Evolutionary conservation across 768 basidiomycete species (phyloP).

Genomic region (Coprinopsis cinerea): DNA sequence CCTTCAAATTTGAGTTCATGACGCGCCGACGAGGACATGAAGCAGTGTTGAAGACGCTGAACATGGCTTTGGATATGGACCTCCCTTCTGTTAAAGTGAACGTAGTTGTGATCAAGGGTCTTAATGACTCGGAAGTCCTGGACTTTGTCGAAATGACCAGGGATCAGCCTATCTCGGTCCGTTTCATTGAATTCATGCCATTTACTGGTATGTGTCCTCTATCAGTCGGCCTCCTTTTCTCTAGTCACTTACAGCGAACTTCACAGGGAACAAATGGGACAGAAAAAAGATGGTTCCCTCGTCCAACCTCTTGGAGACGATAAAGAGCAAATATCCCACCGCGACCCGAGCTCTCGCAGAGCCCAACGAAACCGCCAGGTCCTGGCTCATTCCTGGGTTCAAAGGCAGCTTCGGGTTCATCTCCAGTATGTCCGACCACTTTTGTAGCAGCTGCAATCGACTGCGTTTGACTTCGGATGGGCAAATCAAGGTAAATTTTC

Average conservation of each 20-base stretch:
- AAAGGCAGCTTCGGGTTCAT: conserved; percentile 79
- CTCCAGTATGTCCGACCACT: conserved; percentile 91
- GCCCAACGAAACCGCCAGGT: conserved; percentile 75
- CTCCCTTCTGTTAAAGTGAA: conserved; percentile 73
- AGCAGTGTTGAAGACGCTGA: conserved; percentile 63
- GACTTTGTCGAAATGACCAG: conserved; percentile 78
- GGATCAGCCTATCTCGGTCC: conserved; percentile 55
- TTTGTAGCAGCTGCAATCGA: conserved; percentile 81
- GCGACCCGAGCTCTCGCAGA: conserved; percentile 59
- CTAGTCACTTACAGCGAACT: conserved; percentile 6
- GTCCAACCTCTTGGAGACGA: conserved; percentile 47
- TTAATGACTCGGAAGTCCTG: conserved; percentile 77
- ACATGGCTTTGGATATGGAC: conserved; percentile 51
- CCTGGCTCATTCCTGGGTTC: conserved; percentile 69
- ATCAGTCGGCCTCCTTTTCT: not conserved
- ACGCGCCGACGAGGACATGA: conserved; percentile 74
- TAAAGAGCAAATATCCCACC: conserved; percentile 42
- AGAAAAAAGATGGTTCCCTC: conserved; percentile 79
- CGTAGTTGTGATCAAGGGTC: conserved; percentile 72
- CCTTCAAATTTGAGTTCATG: conserved; percentile 84
- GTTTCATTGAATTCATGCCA: conserved; percentile 95
- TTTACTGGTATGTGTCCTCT: conserved; percentile 57
- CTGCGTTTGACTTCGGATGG: conserved; percentile 86
- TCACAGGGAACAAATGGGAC: conserved; percentile 80
- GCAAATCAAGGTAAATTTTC: conserved; percentile 64